phyloP scores from a whole-genome alignment of 495 filamentous ascomycete species.

The Xylaria sp. region DNA sequence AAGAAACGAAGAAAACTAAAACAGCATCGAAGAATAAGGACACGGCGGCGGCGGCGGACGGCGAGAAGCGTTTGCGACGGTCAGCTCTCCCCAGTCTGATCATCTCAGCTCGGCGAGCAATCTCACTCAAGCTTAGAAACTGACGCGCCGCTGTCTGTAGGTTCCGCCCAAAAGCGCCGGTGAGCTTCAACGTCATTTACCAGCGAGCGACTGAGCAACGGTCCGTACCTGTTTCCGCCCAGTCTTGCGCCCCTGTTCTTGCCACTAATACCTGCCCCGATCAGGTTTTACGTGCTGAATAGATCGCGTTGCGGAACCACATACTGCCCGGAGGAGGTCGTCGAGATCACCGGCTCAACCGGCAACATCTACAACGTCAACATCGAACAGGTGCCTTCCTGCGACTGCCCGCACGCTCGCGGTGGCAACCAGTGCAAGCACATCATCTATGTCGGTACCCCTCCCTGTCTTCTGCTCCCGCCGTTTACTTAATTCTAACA shows the following conservation, averaged over 20 bases:
- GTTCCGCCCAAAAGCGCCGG: conserved; percentile 45
- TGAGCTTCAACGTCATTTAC: conserved; percentile 46
- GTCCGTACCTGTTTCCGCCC: not conserved
- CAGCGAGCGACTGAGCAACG: conserved; percentile 50
- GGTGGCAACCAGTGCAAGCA: conserved; percentile 78
- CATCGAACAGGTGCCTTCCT: conserved; percentile 62
- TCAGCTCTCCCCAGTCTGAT: not conserved
- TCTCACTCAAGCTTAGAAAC: not conserved
- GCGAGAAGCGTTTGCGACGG: conserved; percentile 37
- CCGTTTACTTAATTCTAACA: not conserved
- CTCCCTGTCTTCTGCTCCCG: not conserved
- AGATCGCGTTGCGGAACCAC: conserved; percentile 40
- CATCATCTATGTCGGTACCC: conserved; percentile 33
- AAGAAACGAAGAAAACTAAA: conserved; percentile 20
- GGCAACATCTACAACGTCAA: conserved; percentile 74
- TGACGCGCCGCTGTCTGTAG: conserved; percentile 31
- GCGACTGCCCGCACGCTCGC: conserved; percentile 69
- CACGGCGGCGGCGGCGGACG: not conserved
- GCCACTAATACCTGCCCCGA: not conserved
- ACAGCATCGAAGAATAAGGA: conserved; percentile 7
- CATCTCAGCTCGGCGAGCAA: not conserved
- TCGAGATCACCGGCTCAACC: conserved; percentile 75
- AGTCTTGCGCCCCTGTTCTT: not conserved
- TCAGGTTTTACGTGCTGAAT: conserved; percentile 49
- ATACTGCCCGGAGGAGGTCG: conserved; percentile 50